Base-by-base conservation (phyloP, 495 filamentous ascomycete genomes). In the Bacidia rubella region DNA sequence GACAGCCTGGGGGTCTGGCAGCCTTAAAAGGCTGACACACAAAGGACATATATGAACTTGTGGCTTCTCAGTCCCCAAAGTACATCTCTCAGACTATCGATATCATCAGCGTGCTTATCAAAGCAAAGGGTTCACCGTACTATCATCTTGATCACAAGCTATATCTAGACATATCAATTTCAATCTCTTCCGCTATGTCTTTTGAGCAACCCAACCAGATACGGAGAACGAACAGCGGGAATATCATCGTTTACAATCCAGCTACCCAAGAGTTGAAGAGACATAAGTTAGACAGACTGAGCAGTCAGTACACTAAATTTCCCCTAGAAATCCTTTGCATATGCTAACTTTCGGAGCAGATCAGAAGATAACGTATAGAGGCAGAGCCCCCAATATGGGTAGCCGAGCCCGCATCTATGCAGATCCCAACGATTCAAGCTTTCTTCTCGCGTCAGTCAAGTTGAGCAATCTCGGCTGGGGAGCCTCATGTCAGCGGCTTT, bases 321-420 rank as follows among this genome's bases (percentile, higher is more conserved):
- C 49, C 22, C 22, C 49, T 29, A 11, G 12, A n/a, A 35, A 35
- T 35, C 29, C 29, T 11, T 5, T 19, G 27, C 32, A n/a, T 15
- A 10, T 17, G 3, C 42, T n/a, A 23, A 41, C 29, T 48, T 19
- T 5, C 21, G n/a, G 9, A 11, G 2, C 21, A 53, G 24, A 52
- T 19, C 17, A 39, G 10, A 42, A 41, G 11, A 4, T 40, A 12
- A 56, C 29, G 19, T 53, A 24, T 17, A 26, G 22, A 19, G 20
- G 51, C 22, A 40, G 9, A 12, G 54, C 55, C 0, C 55, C 58
- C 1, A 60, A 55, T 23, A 52, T 52, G 38, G 39, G 52, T 15
- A 60, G 49, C 17, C 51, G 51, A 29, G 39, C 54, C 19, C 41
- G 48, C 11, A 60, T 57, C 10, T 57, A 60, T 26, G 44, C 49